These are phyloP conservation scores for Populus alba DNA, from an alignment of 345 rosid species.

Conservation along the genomic window DNA sequence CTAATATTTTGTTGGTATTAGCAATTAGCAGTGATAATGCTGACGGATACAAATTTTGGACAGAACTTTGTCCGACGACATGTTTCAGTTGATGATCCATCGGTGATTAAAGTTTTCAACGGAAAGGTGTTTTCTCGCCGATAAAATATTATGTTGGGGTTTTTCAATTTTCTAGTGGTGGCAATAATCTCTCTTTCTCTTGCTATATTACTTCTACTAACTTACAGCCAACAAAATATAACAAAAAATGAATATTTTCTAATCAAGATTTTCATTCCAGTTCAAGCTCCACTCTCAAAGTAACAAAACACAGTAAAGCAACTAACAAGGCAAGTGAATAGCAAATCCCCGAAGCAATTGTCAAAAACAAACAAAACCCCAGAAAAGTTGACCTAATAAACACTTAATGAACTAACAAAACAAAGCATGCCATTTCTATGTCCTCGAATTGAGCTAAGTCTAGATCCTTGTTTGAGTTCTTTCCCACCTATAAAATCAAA, in stretches of 20 bases:
- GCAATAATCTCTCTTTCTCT: not conserved
- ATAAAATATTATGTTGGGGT: too few species aligned
- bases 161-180: too few species aligned
- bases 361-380: not conserved
- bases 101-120: too few species aligned
- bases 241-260: not conserved
- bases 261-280: not conserved
- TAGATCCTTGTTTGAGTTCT: not conserved
- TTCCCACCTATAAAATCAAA: not conserved
- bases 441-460: not conserved
- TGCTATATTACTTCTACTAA: not conserved
- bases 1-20: too few species aligned
- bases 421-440: not conserved
- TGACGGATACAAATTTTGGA: fast-evolving
- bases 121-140: too few species aligned
- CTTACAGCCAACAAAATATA: not conserved
- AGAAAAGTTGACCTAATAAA: too few species aligned
- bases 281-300: not conserved
- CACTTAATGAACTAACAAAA: not conserved
- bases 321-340: not conserved
- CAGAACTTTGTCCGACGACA: too few species aligned
- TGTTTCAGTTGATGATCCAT: too few species aligned
- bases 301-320: not conserved
- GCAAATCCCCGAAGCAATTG: not conserved
- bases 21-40: too few species aligned